A percentile compares a stretch with the other conserved stretches of the same genome.
Evolutionary conservation across 805 yeast genomes (phyloP).

Genomic region (Candida ponderosae): DNA sequence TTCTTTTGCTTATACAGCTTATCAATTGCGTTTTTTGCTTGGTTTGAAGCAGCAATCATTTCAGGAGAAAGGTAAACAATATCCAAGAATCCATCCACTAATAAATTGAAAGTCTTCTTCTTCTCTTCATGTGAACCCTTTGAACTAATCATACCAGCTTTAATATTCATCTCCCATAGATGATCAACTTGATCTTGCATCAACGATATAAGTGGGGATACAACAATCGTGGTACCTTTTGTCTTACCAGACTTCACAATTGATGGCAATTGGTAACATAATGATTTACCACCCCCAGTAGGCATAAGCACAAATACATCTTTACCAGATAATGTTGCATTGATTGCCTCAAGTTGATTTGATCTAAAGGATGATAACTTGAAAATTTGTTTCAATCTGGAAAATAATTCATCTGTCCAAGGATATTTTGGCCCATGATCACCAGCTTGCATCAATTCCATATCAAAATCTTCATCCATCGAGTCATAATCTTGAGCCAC

Average conservation of each 20-base stretch:
- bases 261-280: conserved; percentile 95
- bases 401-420: conserved; percentile 67
- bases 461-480: conserved; percentile 19
- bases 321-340: conserved; percentile 63
- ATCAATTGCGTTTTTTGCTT: conserved; percentile 56
- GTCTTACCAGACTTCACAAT: conserved; percentile 68
- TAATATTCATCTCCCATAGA: conserved; percentile 53
- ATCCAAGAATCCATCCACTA: conserved; percentile 61
- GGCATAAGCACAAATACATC: conserved; percentile 97
- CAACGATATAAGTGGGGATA: conserved; percentile 89
- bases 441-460: conserved; percentile 3
- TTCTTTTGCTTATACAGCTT: conserved; percentile 43
- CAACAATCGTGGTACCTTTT: conserved; percentile 79
- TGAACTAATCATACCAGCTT: conserved; percentile 86
- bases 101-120: conserved; percentile 49
- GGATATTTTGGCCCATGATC: conserved; percentile 13
- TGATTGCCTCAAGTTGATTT: conserved; percentile 82
- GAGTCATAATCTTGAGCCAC: conserved; percentile 10
- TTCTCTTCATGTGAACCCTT: conserved; percentile 59
- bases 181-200: conserved; percentile 98
- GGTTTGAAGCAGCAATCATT: conserved; percentile 73
- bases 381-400: conserved; percentile 51
- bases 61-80: conserved; percentile 90
- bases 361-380: conserved; percentile 61
- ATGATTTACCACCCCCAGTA: conserved; percentile 96